Evolutionary conservation across 108 stramenopile species (phyloP).

Genomic region (Skeletonema marinoi): DNA sequence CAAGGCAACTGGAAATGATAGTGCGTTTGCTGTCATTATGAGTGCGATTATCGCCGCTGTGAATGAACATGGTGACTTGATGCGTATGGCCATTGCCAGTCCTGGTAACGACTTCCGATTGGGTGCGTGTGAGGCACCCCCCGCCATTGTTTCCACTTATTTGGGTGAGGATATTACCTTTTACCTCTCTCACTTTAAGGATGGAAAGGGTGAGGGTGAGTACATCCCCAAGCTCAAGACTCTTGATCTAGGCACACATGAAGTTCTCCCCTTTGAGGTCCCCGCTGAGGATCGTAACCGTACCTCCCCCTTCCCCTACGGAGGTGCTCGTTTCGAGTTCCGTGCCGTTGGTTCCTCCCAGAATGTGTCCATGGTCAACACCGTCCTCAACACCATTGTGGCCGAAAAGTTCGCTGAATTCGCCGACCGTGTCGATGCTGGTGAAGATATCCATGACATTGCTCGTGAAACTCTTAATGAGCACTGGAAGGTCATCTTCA

Average conservation of each 20-base stretch:
- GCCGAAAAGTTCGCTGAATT: constrained; percentile 92
- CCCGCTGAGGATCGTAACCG: constrained; percentile 97
- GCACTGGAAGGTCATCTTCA: constrained; percentile 94
- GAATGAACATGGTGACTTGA: constrained; percentile 94
- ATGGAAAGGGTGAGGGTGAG: constrained; percentile 60
- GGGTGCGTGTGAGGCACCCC: constrained; percentile 95
- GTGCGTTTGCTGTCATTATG: constrained; percentile 92
- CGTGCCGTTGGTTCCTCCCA: constrained; percentile 96
- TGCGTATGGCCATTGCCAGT: constrained; percentile 90
- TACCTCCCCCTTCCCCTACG: constrained; percentile 96
- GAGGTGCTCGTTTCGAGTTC: constrained; percentile 96
- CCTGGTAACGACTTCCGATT: constrained; percentile 98
- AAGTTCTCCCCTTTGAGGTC: constrained; percentile 86
- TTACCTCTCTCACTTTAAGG: constrained; percentile 85
- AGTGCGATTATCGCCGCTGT: constrained; percentile 90
- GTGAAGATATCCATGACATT: constrained; percentile 65
- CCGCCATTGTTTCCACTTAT: constrained; percentile 95
- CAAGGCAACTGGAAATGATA: constrained; percentile 68
- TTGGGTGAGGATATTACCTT: constrained; percentile 91
- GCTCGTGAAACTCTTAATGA: constrained; percentile 83
- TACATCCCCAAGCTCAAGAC: constrained; percentile 81
- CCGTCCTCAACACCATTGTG: constrained; percentile 91
- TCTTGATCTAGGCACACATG: constrained; percentile 78
- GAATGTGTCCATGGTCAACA: constrained; percentile 93
- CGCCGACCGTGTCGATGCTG: constrained; percentile 88